These are phyloP conservation scores for Cyclotella baltica DNA, from an alignment of 108 stramenopile species.

Conservation along the genomic window DNA sequence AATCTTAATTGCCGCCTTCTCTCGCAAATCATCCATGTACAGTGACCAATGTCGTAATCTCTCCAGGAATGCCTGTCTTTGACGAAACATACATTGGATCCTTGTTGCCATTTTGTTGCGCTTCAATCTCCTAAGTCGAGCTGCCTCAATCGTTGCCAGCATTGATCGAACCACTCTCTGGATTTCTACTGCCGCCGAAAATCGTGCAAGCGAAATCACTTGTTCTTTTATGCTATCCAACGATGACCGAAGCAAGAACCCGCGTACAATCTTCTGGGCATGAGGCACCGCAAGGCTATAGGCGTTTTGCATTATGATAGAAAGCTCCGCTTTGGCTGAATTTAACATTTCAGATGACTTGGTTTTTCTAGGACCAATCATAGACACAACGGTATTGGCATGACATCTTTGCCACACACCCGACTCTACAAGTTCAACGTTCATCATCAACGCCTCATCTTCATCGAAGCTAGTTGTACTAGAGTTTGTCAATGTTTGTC, in stretches of 20 bases:
- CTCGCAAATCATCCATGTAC: not conserved
- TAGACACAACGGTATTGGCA: conserved; percentile 32
- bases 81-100: conserved; percentile 35
- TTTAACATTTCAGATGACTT: conserved; percentile 5
- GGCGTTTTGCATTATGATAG: conserved; percentile 39
- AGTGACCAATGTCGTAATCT: conserved; percentile 14
- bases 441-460: conserved; percentile 35
- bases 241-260: conserved; percentile 11
- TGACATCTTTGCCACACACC: conserved; percentile 47
- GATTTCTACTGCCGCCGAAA: conserved; percentile 39
- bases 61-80: conserved; percentile 1
- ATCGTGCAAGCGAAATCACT: not conserved
- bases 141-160: conserved; percentile 8
- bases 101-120: conserved; percentile 25
- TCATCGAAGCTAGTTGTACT: not conserved
- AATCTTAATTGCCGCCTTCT: conserved; percentile 21
- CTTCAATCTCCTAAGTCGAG: conserved; percentile 14
- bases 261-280: conserved; percentile 35
- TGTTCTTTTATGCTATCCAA: conserved; percentile 5
- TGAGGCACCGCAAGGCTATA: conserved; percentile 44
- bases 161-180: conserved; percentile 20
- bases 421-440: conserved; percentile 40
- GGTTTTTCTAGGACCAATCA: conserved; percentile 15
- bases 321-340: conserved; percentile 28
- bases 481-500: not conserved